These are phyloP conservation scores for Drechslerella coelobrocha DNA, from an alignment of 2,329 filamentous ascomycete species.

Conservation along the genomic window DNA sequence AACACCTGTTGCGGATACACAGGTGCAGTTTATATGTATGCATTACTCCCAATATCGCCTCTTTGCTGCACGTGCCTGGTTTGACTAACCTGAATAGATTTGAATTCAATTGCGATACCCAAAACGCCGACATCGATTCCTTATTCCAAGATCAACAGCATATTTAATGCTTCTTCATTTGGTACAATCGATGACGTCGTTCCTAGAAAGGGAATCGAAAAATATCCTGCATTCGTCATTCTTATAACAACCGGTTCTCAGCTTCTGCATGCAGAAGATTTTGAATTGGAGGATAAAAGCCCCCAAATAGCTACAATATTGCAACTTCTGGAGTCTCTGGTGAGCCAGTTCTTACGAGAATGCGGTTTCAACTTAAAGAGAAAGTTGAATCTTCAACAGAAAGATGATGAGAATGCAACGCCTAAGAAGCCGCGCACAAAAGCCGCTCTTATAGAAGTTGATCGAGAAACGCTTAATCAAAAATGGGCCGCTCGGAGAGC, in stretches of 20 bases:
- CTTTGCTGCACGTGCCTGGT: background rate
- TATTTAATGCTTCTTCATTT: slow-evolving; percentile 80
- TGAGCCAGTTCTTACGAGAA: slow-evolving; percentile 58
- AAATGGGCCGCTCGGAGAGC: too few species aligned
- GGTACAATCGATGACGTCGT: slow-evolving; percentile 65
- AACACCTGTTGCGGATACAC: slow-evolving; percentile 14
- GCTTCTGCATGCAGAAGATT: slow-evolving; percentile 10
- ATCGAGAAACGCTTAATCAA: too few species aligned
- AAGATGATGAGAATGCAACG: background rate
- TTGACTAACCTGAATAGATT: slow-evolving; percentile 6
- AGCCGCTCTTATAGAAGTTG: too few species aligned
- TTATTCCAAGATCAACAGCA: slow-evolving; percentile 77
- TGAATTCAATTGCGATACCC: slow-evolving; percentile 53
- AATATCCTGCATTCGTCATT: slow-evolving; percentile 90
- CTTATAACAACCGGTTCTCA: slow-evolving; percentile 61
- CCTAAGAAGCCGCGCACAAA: background rate
- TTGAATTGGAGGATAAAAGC: slow-evolving; percentile 53
- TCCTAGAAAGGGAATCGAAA: slow-evolving; percentile 72
- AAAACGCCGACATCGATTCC: slow-evolving; percentile 61
- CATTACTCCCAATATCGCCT: background rate
- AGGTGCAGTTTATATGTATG: slow-evolving; percentile 52
- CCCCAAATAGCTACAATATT: slow-evolving; percentile 53
- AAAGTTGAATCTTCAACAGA: slow-evolving; percentile 55
- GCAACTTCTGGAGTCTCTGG: slow-evolving; percentile 58
- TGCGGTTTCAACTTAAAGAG: slow-evolving; percentile 51